Evolutionary conservation across 257 asterid genomes (phyloP).

Genomic region (Galeopsis tetrahit): DNA sequence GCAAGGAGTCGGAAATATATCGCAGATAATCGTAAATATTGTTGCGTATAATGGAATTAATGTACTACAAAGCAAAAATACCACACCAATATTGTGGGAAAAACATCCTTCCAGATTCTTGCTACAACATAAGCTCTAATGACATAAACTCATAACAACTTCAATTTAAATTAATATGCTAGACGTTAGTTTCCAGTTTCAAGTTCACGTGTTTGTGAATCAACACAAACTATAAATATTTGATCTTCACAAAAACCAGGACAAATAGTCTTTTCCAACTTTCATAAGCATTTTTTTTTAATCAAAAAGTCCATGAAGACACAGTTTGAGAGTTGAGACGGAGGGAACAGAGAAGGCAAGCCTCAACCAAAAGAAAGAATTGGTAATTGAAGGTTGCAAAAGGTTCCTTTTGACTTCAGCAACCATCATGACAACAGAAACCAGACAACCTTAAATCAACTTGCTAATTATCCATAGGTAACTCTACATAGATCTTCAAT

Average conservation of each 20-base stretch:
- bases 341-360: background rate
- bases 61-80: background rate
- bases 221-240: background rate
- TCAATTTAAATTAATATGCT: background rate
- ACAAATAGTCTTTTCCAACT: background rate
- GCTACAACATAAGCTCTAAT: background rate
- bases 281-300: background rate
- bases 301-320: too few relatives aligned
- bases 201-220: background rate
- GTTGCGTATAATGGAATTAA: background rate
- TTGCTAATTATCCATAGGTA: background rate
- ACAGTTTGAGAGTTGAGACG: background rate
- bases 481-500: background rate
- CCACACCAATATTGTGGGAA: background rate
- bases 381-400: background rate
- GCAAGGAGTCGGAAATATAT: background rate
- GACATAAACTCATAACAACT: background rate
- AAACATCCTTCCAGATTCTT: background rate
- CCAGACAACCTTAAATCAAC: background rate
- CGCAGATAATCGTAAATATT: background rate
- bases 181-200: background rate
- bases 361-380: background rate
- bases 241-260: background rate
- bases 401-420: slow-evolving; percentile 1
- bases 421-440: background rate